Evolutionary conservation across 2,329 filamentous ascomycete species (phyloP), one percentile per base, ranked within the genome.

Genomic region (Lecanicillium sp.): DNA sequence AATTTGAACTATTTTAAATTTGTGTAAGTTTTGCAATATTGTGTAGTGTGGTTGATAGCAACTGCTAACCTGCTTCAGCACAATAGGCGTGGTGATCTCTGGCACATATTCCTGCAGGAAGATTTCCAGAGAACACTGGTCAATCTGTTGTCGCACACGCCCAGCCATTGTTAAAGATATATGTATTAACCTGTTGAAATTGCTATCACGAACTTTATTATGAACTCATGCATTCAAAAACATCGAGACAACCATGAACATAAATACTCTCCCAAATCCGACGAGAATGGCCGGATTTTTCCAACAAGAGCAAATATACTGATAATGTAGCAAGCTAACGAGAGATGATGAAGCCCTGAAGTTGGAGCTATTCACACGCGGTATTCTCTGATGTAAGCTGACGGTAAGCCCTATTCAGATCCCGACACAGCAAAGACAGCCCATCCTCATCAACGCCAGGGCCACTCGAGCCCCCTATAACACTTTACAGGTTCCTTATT

Each of bases 141-240:
- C 48, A 40, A 50, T 50, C 27, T 33, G n/a, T 29, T 50, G 48
- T 21, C 48, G 48, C 14, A 50, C 42, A 45, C 43, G 14, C 7
- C 48, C 48, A 11, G 48, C 48, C 48, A 50, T 50, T 8, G 17
- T 44, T 15, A 36, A 36, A 20, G 12, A 36, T 15, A 15, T 30
- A 3, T 29, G 35, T 15, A 15, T 6, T 6, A 12, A 23, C 7
- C 14, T 24, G 14, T 33, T 29, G 20, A 14, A 15, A 33, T 15
- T 15, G 30, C n/a, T n/a, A 11, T 27, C 12, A 15, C 12, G 30
- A 30, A 30, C 11, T 15, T 33, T 6, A 33, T 33, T 33, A 15
- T 14, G 30, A 3, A 15, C 26, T 27, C 26, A 14, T 5, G 7
- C n/a, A 15, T 15, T 33, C 30, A n/a, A n/a, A n/a, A n/a, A n/a